These are phyloP conservation scores for Geoglossum cookeanum DNA, from an alignment of 2,329 filamentous ascomycete species.

Conservation along the genomic window DNA sequence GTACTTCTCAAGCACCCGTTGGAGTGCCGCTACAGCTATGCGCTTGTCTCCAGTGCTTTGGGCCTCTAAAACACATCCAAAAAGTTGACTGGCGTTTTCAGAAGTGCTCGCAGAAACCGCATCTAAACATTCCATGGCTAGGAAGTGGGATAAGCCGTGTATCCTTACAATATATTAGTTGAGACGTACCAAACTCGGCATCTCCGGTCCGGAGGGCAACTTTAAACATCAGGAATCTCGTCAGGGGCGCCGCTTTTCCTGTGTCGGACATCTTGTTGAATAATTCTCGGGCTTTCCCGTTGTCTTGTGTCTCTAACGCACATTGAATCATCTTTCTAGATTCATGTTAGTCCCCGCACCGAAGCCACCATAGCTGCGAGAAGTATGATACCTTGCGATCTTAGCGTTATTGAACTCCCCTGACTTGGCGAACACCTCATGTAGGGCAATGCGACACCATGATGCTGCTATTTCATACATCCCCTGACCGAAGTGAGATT, in stretches of 20 bases:
- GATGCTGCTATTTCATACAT: conserved; percentile 35
- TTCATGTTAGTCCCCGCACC: conserved; percentile 1
- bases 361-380: background rate
- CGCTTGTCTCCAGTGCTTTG: conserved; percentile 42
- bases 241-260: conserved; percentile 41
- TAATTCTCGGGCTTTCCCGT: conserved; percentile 32
- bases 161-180: background rate
- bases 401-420: conserved; percentile 49
- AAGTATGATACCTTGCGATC: conserved; percentile 36
- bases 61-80: conserved; percentile 64
- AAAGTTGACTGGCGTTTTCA: conserved; percentile 45
- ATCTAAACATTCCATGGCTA: conserved; percentile 45
- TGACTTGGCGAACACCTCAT: conserved; percentile 44
- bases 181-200: conserved; percentile 26
- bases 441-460: conserved; percentile 56
- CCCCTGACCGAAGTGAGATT: conserved; percentile 33
- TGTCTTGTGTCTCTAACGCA: conserved; percentile 38
- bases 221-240: conserved; percentile 59
- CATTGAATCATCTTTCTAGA: conserved; percentile 55
- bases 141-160: conserved; percentile 7
- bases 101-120: conserved; percentile 33
- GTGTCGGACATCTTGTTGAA: conserved; percentile 40
- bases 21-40: conserved; percentile 39
- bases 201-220: conserved; percentile 42
- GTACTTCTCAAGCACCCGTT: conserved; percentile 38